A percentile compares a stretch with the other conserved stretches of the same genome.
These are phyloP conservation scores for Lachnellula willkommii DNA, from an alignment of 2,329 filamentous ascomycete genomes.

Conservation along the genomic window DNA sequence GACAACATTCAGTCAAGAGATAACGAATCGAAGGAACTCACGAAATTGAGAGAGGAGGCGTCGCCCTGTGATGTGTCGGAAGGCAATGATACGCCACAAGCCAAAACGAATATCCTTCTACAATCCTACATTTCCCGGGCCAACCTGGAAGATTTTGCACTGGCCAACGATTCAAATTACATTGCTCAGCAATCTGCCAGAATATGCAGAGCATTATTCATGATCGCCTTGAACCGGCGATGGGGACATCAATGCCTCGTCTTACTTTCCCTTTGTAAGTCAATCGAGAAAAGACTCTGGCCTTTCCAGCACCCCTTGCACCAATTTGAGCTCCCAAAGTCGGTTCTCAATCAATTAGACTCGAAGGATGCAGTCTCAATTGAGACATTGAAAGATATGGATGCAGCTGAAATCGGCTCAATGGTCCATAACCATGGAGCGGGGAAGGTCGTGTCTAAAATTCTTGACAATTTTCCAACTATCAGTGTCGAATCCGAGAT, in stretches of 20 bases:
- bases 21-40: conserved; percentile 83
- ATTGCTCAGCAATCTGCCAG: conserved; percentile 92
- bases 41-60: conserved; percentile 59
- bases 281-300: conserved; percentile 95
- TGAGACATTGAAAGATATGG: conserved; percentile 87
- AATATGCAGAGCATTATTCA: conserved; percentile 91
- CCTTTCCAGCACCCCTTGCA: conserved; percentile 90
- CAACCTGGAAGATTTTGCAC: conserved; percentile 85
- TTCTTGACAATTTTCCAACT: conserved; percentile 89
- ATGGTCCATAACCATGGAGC: conserved; percentile 88
- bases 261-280: conserved; percentile 86
- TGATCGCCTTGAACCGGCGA: conserved; percentile 90
- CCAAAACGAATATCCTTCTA: conserved; percentile 92
- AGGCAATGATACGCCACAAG: conserved; percentile 63
- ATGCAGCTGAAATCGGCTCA: conserved; percentile 79
- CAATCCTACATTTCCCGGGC: conserved; percentile 90
- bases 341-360: conserved; percentile 79
- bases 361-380: conserved; percentile 72
- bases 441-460: conserved; percentile 72
- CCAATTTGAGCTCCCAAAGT: conserved; percentile 85
- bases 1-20: conserved; percentile 94
- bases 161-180: conserved; percentile 88
- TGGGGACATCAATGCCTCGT: conserved; percentile 97
- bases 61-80: conserved; percentile 75
- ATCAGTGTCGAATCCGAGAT: conserved; percentile 89